Conservation (phyloP, 2,329 filamentous ascomycete genomes). For the Ceratocystis albifundus region DNA sequence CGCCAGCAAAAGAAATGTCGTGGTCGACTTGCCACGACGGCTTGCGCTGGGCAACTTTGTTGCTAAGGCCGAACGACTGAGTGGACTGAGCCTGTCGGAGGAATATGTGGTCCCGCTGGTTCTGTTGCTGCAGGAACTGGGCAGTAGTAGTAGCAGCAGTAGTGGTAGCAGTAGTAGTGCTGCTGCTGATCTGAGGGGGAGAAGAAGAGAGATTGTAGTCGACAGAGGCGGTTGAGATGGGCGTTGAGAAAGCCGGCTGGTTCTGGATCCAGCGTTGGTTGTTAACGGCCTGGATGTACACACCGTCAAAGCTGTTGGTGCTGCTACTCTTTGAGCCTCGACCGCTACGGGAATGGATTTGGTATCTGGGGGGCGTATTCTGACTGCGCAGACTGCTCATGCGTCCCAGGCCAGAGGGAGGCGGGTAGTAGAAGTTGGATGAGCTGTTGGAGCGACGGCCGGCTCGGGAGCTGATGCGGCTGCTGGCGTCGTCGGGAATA, state of each 20-base stretch:
- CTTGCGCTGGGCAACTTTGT: conserved; percentile 26
- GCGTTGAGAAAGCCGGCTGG: not conserved
- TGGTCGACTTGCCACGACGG: conserved; percentile 40
- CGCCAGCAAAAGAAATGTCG: conserved; percentile 37
- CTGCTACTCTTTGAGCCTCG: conserved; percentile 67
- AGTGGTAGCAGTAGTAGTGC: not conserved
- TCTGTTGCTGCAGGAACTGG: conserved; percentile 19
- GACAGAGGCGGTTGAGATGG: not conserved
- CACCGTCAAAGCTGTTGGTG: conserved; percentile 53
- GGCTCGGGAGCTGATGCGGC: conserved; percentile 42
- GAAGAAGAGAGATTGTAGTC: conserved; percentile 16
- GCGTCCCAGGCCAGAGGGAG: conserved; percentile 37
- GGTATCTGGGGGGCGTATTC: conserved; percentile 32
- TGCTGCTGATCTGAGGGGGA: not conserved
- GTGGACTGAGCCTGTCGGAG: conserved; percentile 15
- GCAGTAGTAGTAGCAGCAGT: not conserved
- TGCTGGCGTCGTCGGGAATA: conserved; percentile 43
- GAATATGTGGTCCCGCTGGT: conserved; percentile 16
- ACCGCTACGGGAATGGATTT: conserved; percentile 43
- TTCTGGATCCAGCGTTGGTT: conserved; percentile 45
- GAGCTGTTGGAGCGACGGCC: conserved; percentile 69
- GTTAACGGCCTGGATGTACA: conserved; percentile 45
- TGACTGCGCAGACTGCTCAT: conserved; percentile 52
- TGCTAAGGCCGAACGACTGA: not conserved
- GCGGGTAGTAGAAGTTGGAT: conserved; percentile 48